Evolutionary conservation across 371 early-diverging fungal species (phyloP).

Genomic region (Mucor velutinosus): DNA sequence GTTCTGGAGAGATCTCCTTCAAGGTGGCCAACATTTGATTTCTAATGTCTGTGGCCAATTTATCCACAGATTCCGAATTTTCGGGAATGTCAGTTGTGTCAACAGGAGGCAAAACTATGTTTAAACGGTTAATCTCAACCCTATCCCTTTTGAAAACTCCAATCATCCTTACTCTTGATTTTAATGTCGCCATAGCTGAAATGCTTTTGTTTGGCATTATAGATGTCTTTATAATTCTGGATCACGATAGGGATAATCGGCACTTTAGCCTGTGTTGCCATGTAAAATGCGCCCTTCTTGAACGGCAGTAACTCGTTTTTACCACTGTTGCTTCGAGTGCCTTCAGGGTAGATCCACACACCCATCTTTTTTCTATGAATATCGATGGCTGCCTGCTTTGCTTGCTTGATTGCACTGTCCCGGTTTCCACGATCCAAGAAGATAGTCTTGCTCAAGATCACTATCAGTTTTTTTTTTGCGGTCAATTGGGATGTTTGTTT

Average conservation of each 20-base stretch:
- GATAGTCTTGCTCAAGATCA: conserved; percentile 77
- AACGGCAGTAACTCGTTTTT: conserved; percentile 83
- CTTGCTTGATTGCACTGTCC: conserved; percentile 76
- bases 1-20: conserved; percentile 56
- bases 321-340: conserved; percentile 80
- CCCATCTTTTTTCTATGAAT: conserved; percentile 77
- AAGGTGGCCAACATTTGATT: conserved; percentile 74
- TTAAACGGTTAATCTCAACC: neutral
- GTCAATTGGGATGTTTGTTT: neutral
- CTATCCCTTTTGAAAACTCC: neutral
- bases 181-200: conserved; percentile 74
- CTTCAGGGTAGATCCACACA: conserved; percentile 93
- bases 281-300: conserved; percentile 92
- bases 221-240: conserved; percentile 77
- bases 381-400: conserved; percentile 74
- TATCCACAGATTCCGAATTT: conserved; percentile 72
- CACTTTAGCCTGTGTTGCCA: conserved; percentile 84
- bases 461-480: conserved; percentile 27
- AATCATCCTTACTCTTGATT: conserved; percentile 60
- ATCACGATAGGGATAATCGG: conserved; percentile 91
- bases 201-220: conserved; percentile 58
- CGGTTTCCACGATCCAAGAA: conserved; percentile 90
- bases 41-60: conserved; percentile 64
- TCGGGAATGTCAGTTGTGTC: conserved; percentile 63
- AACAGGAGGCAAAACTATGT: conserved; percentile 75